Evolutionary conservation across 2,329 filamentous ascomycete genomes (phyloP), one percentile per base, ranked within the genome.

Genomic region (Huntiella abstrusa): DNA sequence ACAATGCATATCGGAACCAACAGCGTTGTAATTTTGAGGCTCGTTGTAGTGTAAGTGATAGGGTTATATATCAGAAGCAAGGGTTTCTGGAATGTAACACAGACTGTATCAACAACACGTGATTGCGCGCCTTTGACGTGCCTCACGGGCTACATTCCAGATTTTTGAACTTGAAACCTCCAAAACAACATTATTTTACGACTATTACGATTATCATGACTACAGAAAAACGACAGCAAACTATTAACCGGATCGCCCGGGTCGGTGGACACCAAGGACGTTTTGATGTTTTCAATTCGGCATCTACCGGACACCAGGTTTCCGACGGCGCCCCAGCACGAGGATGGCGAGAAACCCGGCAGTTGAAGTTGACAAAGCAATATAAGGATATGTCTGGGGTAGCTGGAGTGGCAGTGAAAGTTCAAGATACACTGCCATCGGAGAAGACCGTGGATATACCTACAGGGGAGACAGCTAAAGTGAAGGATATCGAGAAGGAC

Each of bases 301-400:
- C 76, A 10, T 76, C 79, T 4, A 78, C 80, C 1, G 83, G 83
- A 40, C 84, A 94, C 58, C 86, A 93, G 61, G 71, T 76, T 36
- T 75, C 82, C 37, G 81, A 88, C 50, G 77, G 75, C 49, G 62
- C 65, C 3, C 68, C 80, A 1, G 71, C 73, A 2, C 70, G 71
- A 17, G 52, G 73, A 56, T 92, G 85, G 84, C 76, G 83, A 17
- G 68, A 76, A 43, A 80, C 75, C 11, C 73, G 83, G 37, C 72
- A 68, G 39, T 60, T 67, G 46, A 91, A 88, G 62, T 67, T 93
- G 35, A 67, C 70, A 41, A 67, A 68, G 55, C 85, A 92, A 59
- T 83, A 83, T 58, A 62, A 64, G 16, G 67, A 66, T 15, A 71
- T 72, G 5, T 58, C 64, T n/a, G 64, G 66, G 15, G 71, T 72